These are phyloP conservation scores for Platanthera zijinensis DNA, from an alignment of 106 monocot genomes.

Conservation along the genomic window DNA sequence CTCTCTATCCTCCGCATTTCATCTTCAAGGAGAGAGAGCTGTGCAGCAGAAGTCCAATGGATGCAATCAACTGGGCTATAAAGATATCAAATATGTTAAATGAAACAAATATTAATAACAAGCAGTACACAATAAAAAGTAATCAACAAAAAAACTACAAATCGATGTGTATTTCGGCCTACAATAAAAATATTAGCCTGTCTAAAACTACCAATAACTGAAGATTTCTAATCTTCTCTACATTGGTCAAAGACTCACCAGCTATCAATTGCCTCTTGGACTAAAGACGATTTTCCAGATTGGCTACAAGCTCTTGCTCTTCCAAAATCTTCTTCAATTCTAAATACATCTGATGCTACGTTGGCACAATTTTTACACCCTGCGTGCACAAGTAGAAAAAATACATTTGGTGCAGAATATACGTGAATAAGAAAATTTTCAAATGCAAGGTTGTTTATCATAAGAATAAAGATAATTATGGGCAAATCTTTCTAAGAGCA, in stretches of 20 bases:
- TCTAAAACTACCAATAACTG: not conserved
- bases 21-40: constrained; percentile 97
- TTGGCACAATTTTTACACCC: constrained; percentile 99
- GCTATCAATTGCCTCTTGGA: constrained; percentile 91
- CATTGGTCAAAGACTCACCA: constrained; percentile 45
- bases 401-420: not conserved
- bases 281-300: constrained; percentile 50
- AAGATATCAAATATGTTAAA: not conserved
- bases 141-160: not conserved
- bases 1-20: constrained; percentile 98
- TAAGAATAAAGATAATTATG: not conserved
- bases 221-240: not conserved
- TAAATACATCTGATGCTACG: constrained; percentile 60
- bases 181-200: not conserved
- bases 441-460: not conserved
- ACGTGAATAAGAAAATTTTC: not conserved
- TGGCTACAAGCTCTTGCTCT: constrained; percentile 83
- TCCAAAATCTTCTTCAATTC: constrained; percentile 91
- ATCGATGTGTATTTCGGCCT: not conserved
- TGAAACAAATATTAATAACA: not conserved
- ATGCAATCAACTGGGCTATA: constrained; percentile 98
- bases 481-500: not conserved
- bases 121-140: not conserved
- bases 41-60: constrained; percentile 97
- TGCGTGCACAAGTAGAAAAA: constrained; percentile 17